phyloP scores from a whole-genome alignment of 2,329 filamentous ascomycete genomes.

The Escovopsis sp. region DNA sequence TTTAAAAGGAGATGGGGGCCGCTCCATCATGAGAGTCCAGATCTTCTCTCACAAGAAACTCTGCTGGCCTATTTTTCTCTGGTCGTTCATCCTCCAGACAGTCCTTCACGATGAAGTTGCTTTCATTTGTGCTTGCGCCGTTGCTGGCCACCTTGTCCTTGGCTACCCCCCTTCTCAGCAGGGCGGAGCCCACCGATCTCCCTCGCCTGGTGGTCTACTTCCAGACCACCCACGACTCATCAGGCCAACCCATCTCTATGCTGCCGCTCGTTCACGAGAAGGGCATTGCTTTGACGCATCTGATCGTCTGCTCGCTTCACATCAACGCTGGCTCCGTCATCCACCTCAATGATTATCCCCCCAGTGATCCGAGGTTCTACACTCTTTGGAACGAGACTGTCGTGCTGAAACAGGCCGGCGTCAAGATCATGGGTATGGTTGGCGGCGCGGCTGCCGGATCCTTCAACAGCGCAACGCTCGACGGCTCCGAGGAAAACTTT shows the following conservation, averaged over 20 bases:
- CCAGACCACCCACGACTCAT: constrained; percentile 29
- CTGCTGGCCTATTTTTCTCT: not conserved
- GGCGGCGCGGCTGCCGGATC: constrained; percentile 68
- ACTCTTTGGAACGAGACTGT: constrained; percentile 65
- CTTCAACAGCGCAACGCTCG: constrained; percentile 33
- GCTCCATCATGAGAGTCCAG: too few species aligned
- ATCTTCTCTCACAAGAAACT: too few species aligned
- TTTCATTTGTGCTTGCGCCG: constrained; percentile 2
- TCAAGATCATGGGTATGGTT: constrained; percentile 72
- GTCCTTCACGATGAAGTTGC: constrained; percentile 4
- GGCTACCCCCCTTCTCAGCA: constrained; percentile 1
- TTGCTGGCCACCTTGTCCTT: constrained; percentile 5
- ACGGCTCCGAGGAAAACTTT: constrained; percentile 44
- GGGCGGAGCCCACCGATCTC: constrained; percentile 8
- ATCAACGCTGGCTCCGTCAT: constrained; percentile 52
- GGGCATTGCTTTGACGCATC: constrained; percentile 48
- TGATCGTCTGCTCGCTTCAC: constrained; percentile 73
- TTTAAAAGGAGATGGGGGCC: too few species aligned
- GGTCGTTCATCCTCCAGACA: not conserved
- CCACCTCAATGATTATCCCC: constrained; percentile 64
- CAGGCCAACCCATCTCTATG: constrained; percentile 30
- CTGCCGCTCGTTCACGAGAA: constrained; percentile 28
- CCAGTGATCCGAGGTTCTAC: constrained; percentile 47
- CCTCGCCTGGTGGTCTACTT: constrained; percentile 35
- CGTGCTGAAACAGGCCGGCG: constrained; percentile 52